Evolutionary conservation across 202 grass and related monocot species (phyloP).

Genomic region (Dendrocalamus latiflorus): DNA sequence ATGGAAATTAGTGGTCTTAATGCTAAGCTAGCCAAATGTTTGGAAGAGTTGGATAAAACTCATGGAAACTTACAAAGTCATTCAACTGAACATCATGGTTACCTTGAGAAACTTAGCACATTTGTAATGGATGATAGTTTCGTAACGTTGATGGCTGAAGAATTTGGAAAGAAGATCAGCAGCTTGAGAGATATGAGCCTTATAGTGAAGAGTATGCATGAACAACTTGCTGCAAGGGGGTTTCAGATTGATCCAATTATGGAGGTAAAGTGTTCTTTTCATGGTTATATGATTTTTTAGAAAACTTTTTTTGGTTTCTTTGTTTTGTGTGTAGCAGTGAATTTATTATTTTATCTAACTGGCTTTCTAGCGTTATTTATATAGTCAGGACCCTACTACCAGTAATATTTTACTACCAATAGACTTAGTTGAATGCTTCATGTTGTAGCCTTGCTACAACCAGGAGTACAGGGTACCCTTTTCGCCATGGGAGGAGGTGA

Average conservation of each 20-base stretch:
- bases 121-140: slow-evolving; percentile 58
- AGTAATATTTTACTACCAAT: neutral
- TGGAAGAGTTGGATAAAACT: slow-evolving; percentile 62
- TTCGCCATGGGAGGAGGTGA: too few species aligned
- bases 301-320: neutral
- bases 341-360: slow-evolving; percentile 19
- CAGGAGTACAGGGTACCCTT: too few species aligned
- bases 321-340: slow-evolving; percentile 7
- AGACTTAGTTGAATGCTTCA: slow-evolving; percentile 3
- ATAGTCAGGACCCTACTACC: neutral
- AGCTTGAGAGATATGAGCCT: slow-evolving; percentile 63
- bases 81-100: slow-evolving; percentile 55
- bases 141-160: slow-evolving; percentile 52
- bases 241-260: slow-evolving; percentile 46
- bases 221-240: slow-evolving; percentile 66
- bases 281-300: neutral
- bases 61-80: slow-evolving; percentile 53
- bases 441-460: too few species aligned
- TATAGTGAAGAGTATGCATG: slow-evolving; percentile 71
- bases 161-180: slow-evolving; percentile 64
- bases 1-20: slow-evolving; percentile 57
- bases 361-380: slow-evolving; percentile 4
- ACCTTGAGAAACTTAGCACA: slow-evolving; percentile 59
- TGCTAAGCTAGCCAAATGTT: slow-evolving; percentile 55
- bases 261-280: slow-evolving; percentile 51